phyloP scores from a whole-genome alignment of 2,329 filamentous ascomycete genomes.

The Trichoderma pleuroti region DNA sequence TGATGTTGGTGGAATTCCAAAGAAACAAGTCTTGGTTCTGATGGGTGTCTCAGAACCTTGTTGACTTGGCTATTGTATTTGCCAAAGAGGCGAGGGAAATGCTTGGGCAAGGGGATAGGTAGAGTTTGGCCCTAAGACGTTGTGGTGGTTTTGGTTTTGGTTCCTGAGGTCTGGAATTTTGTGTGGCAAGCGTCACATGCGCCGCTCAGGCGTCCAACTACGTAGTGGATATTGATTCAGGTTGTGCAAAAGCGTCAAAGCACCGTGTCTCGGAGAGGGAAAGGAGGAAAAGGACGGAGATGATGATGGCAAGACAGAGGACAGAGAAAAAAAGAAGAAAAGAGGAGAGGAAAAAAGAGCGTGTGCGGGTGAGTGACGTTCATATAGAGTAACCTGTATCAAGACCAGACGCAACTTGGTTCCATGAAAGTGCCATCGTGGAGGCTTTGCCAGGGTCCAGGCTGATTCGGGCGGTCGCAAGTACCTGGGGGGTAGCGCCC shows the following conservation, averaged over 20 bases:
- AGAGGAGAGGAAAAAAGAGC: background rate
- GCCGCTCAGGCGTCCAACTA: background rate
- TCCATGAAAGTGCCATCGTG: background rate
- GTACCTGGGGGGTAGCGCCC: background rate
- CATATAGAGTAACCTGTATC: background rate
- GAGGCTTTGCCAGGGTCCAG: background rate
- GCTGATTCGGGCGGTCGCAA: background rate
- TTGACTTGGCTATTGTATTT: background rate
- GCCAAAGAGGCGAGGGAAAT: background rate
- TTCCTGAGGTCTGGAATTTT: slow-evolving; percentile 7
- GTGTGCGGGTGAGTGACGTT: background rate
- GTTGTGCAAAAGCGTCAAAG: background rate
- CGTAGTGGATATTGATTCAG: background rate
- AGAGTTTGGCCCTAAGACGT: background rate
- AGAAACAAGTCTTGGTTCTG: background rate
- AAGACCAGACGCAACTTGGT: background rate
- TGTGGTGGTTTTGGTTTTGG: background rate
- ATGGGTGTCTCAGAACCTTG: background rate
- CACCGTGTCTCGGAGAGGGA: background rate
- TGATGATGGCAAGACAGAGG: background rate
- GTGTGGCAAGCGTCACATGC: slow-evolving; percentile 16
- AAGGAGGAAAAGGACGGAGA: background rate
- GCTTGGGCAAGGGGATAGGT: background rate
- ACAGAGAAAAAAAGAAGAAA: background rate
- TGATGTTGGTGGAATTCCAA: background rate